Evolutionary conservation across 2,329 filamentous ascomycete species (phyloP).

Genomic region (Amylocarpus encephaloides): DNA sequence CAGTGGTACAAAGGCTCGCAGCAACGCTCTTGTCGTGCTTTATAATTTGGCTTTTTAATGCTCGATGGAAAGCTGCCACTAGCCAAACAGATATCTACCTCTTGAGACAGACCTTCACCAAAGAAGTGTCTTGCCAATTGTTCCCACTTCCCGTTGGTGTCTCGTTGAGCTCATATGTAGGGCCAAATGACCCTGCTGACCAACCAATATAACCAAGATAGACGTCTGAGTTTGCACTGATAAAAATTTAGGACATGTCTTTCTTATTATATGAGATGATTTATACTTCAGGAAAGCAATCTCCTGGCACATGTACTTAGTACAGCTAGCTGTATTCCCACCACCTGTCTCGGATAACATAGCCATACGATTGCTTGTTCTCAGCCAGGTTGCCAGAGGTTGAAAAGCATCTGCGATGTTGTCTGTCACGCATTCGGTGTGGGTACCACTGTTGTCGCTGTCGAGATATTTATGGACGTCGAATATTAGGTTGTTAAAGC

Average conservation of each 20-base stretch:
- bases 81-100: neutral
- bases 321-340: constrained; percentile 25
- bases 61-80: neutral
- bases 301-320: constrained; percentile 31
- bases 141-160: constrained; percentile 20
- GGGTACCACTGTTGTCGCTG: constrained; percentile 48
- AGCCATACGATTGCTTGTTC: constrained; percentile 41
- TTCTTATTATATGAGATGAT: neutral
- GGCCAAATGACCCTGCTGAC: constrained; percentile 32
- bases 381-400: constrained; percentile 41
- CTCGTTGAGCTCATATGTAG: constrained; percentile 23
- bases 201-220: constrained; percentile 36
- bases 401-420: constrained; percentile 43
- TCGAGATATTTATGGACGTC: constrained; percentile 59
- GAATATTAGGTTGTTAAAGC: constrained; percentile 48
- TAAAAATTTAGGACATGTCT: neutral
- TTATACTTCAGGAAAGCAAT: constrained; percentile 30
- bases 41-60: neutral
- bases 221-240: constrained; percentile 32
- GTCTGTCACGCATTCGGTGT: constrained; percentile 46
- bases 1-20: too few relatives aligned
- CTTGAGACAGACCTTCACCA: constrained; percentile 20
- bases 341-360: constrained; percentile 42
- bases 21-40: too few relatives aligned
- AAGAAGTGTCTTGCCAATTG: constrained; percentile 18